A percentile compares a stretch with the other conserved stretches of the same genome.
These are phyloP conservation scores for Hymenoscyphus albidus DNA, from an alignment of 2,329 filamentous ascomycete genomes.

Conservation along the genomic window DNA sequence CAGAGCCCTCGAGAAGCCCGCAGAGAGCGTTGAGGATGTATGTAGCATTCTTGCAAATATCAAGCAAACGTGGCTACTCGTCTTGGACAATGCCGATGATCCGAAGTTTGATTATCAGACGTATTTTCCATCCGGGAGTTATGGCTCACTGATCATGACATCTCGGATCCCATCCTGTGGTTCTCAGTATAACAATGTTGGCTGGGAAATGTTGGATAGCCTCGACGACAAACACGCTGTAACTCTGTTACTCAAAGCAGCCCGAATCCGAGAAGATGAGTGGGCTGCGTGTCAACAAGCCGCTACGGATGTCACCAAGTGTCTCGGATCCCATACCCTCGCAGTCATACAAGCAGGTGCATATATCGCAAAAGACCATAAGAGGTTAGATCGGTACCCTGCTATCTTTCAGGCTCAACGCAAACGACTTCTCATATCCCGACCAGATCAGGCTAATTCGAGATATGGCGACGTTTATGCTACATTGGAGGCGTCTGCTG, in stretches of 20 bases:
- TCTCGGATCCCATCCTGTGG: slow-evolving; percentile 35
- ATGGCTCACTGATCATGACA: slow-evolving; percentile 39
- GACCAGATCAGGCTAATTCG: slow-evolving; percentile 31
- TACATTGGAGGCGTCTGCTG: slow-evolving; percentile 37
- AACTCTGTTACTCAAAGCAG: slow-evolving; percentile 28
- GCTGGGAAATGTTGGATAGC: slow-evolving; percentile 25
- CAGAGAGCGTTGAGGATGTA: slow-evolving; percentile 15
- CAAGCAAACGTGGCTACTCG: slow-evolving; percentile 35
- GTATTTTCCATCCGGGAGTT: slow-evolving; percentile 35
- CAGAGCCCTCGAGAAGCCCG: slow-evolving; percentile 11
- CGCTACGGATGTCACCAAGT: slow-evolving; percentile 21
- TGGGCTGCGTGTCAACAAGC: slow-evolving; percentile 16
- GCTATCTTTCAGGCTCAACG: slow-evolving; percentile 14
- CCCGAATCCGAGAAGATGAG: not conserved
- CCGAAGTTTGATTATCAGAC: slow-evolving; percentile 32
- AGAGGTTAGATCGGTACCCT: slow-evolving; percentile 4
- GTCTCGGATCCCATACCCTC: slow-evolving; percentile 29
- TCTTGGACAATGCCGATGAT: slow-evolving; percentile 44
- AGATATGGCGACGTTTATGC: slow-evolving; percentile 37
- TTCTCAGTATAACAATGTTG: slow-evolving; percentile 32
- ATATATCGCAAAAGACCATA: slow-evolving; percentile 8
- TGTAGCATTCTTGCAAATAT: slow-evolving; percentile 23
- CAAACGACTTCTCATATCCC: slow-evolving; percentile 31
- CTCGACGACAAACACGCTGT: slow-evolving; percentile 30
- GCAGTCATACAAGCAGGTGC: slow-evolving; percentile 31